These are phyloP conservation scores for Talaromyces piceae DNA, from an alignment of 2,329 filamentous ascomycete species.

Conservation along the genomic window DNA sequence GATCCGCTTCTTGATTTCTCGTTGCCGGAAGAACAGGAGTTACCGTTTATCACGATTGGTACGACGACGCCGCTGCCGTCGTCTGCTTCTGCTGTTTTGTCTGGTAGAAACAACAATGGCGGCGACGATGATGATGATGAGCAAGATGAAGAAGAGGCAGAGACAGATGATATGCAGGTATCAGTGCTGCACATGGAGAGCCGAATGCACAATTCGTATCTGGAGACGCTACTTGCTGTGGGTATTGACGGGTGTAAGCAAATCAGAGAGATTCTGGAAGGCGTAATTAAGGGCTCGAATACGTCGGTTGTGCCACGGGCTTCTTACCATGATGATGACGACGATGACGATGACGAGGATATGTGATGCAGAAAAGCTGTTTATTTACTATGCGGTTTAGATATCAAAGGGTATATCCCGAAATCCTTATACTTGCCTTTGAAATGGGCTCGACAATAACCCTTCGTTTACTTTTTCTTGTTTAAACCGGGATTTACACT, in stretches of 20 bases:
- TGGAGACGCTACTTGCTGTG: conserved; percentile 90
- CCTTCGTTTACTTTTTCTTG: no score
- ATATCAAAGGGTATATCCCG: no score
- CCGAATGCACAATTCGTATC: conserved; percentile 65
- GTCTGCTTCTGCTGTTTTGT: no score
- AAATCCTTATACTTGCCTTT: no score
- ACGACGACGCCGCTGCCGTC: conserved; percentile 45
- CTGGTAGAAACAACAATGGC: no score
- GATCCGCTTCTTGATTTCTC: conserved; percentile 40
- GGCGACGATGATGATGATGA: conserved; percentile 33
- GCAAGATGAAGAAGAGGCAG: conserved; percentile 10
- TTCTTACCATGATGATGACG: background rate
- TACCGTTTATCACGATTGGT: conserved; percentile 81
- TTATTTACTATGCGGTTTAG: background rate
- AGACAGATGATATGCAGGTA: conserved; percentile 49
- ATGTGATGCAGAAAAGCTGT: background rate
- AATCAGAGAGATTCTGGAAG: conserved; percentile 72
- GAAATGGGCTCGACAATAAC: no score
- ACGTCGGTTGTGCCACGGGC: conserved; percentile 2
- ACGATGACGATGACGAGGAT: background rate
- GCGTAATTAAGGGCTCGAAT: conserved; percentile 52
- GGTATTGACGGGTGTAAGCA: conserved; percentile 88
- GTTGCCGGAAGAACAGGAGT: conserved; percentile 54
- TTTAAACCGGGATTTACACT: no score
- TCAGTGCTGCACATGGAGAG: conserved; percentile 79